A percentile compares a stretch with the other conserved stretches of the same genome.
Evolutionary conservation across 345 rosid genomes (phyloP).

Genomic region (Melaleuca quinquenervia): DNA sequence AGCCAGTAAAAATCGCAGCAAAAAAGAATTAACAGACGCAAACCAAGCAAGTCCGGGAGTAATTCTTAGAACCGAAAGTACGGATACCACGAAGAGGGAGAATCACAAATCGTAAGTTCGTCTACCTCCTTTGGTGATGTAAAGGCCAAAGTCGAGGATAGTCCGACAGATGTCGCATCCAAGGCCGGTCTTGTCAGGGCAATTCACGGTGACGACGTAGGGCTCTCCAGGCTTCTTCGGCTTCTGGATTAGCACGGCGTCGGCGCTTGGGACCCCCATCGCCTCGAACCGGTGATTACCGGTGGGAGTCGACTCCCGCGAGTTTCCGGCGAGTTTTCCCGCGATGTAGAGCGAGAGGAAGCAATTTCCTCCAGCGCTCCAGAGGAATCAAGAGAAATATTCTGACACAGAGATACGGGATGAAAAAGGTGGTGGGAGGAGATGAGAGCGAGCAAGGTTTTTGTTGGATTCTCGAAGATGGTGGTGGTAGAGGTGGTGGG

Average conservation of each 20-base stretch:
- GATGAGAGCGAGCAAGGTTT: background rate
- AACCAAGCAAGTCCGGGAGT: background rate
- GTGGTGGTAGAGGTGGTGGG: background rate
- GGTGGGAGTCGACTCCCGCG: background rate
- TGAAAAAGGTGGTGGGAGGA: background rate
- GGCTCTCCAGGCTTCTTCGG: conserved; percentile 58
- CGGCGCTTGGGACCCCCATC: conserved; percentile 48
- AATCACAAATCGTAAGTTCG: background rate
- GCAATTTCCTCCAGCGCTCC: background rate
- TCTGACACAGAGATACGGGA: background rate
- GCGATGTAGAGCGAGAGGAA: background rate
- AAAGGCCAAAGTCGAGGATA: conserved; percentile 73
- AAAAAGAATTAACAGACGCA: background rate
- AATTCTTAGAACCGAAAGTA: background rate
- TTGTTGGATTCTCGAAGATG: background rate
- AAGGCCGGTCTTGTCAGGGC: conserved; percentile 69
- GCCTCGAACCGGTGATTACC: background rate
- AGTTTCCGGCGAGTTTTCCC: background rate
- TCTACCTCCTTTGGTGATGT: conserved; percentile 66
- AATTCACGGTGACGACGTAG: conserved; percentile 63
- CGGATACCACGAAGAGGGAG: background rate
- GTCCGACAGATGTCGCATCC: conserved; percentile 66
- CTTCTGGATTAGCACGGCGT: conserved; percentile 50
- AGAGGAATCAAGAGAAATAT: background rate
- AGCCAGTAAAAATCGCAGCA: background rate